A percentile compares a stretch with the other conserved stretches of the same genome.
Conservation (phyloP, 257 asterid species). For the Lantana camara region DNA sequence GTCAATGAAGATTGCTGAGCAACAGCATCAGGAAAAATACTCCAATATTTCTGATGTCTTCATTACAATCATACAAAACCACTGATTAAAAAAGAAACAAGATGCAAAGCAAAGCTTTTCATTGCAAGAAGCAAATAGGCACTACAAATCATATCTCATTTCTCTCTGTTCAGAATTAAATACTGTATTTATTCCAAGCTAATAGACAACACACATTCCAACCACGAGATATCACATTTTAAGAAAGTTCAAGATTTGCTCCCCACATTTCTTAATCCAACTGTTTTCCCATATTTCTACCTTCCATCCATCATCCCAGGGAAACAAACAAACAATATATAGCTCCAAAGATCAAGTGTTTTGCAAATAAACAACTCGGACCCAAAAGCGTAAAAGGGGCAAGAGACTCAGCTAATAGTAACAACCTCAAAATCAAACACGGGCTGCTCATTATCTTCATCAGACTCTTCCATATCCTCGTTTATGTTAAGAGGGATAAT, state of each 20-base stretch:
- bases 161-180: not conserved
- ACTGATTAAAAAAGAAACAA: conserved; percentile 1
- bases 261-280: no score
- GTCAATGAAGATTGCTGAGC: not conserved
- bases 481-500: conserved; percentile 65
- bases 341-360: not conserved
- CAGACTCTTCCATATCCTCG: conserved; percentile 64
- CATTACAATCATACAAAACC: conserved; percentile 17
- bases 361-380: conserved; percentile 4
- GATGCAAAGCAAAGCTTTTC: not conserved
- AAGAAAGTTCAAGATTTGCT: not conserved
- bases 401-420: not conserved
- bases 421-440: conserved; percentile 77
- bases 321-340: not conserved
- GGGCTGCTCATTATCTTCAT: conserved; percentile 77
- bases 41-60: not conserved
- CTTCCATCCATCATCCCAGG: not conserved
- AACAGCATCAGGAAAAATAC: conserved; percentile 12
- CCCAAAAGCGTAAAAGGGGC: not conserved
- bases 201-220: not conserved
- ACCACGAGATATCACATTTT: not conserved
- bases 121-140: conserved; percentile 1
- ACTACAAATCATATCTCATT: not conserved
- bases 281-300: not conserved
- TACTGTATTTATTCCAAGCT: no score